Evolutionary conservation across 106 monocot species (phyloP), one percentile per base, ranked within the genome.

Genomic region (Allium cepa): DNA sequence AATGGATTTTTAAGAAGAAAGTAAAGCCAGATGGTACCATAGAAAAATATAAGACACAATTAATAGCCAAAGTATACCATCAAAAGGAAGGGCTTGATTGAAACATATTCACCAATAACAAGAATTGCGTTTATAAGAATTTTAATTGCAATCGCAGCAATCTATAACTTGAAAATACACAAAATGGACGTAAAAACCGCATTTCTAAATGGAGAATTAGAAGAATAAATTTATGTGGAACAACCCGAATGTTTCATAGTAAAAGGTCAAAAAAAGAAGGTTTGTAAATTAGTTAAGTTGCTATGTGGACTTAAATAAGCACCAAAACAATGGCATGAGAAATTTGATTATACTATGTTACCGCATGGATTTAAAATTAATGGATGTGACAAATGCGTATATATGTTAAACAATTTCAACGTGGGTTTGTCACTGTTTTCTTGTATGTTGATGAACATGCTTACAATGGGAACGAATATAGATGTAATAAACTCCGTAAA

Each of bases 371-470:
- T 56, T n/a, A 56, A 56, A 56, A 56, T 56, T 56, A 56, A 56
- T 56, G 56, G 4, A 36, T 36, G 36, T 56, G 56, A 56, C 4
- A 56, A 56, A 56, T 56, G 56, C 4, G 56, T 5, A 11, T 1
- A 56, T 56, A n/a, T n/a, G n/a, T 56, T 13, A 56, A 56, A n/a
- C 3, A 56, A n/a, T n/a, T 56, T 13, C 56, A 56, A 56, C 11
- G 4, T 56, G 56, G 14, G n/a, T 56, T 13, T 56, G n/a, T 56
- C 11, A 56, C 4, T n/a, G 1, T 56, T 13, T 1, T 1, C n/a
- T n/a, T 56, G n/a, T 56, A 56, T 56, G 56, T 56, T n/a, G 4
- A 56, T 56, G 56, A n/a, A 56, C n/a, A 56, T 56, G 56, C 56
- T 56, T 13, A 56, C 4, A 13, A 56, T 56, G 56, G 56, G 56